Percentiles rank a stretch among this genome's conserved stretches.
These are phyloP conservation scores for Spergularia azorica DNA, from an alignment of 179 eudicot genomes.

Conservation along the genomic window DNA sequence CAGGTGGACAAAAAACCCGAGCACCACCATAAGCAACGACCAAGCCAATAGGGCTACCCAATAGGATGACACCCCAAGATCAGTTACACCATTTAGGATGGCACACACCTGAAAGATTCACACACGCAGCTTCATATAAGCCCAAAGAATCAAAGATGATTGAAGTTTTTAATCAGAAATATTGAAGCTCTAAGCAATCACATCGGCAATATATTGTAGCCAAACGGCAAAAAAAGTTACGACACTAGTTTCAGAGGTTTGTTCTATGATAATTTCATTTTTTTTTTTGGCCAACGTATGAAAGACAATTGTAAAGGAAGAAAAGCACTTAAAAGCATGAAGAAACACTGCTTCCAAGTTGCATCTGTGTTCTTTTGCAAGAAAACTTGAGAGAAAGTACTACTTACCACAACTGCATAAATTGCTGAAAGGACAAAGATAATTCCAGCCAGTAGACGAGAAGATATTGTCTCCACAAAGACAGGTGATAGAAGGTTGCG, in stretches of 20 bases:
- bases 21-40: conserved; percentile 62
- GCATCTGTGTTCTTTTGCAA: background rate
- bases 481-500: conserved; percentile 95
- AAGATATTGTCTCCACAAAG: conserved; percentile 91
- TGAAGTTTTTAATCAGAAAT: no score
- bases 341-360: background rate
- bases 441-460: conserved; percentile 77
- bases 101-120: conserved; percentile 62
- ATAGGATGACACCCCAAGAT: conserved; percentile 70
- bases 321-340: no score
- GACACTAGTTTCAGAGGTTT: no score
- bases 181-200: no score
- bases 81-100: conserved; percentile 52
- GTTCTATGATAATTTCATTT: no score
- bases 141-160: no score
- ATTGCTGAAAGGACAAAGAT: conserved; percentile 76
- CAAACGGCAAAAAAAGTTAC: no score
- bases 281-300: no score
- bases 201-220: no score
- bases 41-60: conserved; percentile 62
- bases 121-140: background rate
- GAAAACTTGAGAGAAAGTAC: background rate
- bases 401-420: conserved; percentile 85
- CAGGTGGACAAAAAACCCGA: conserved; percentile 73
- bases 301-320: no score